Evolutionary conservation across 2,329 filamentous ascomycete genomes (phyloP), one percentile per base, ranked within the genome.

Genomic region (Fusarium keratoplasticum): DNA sequence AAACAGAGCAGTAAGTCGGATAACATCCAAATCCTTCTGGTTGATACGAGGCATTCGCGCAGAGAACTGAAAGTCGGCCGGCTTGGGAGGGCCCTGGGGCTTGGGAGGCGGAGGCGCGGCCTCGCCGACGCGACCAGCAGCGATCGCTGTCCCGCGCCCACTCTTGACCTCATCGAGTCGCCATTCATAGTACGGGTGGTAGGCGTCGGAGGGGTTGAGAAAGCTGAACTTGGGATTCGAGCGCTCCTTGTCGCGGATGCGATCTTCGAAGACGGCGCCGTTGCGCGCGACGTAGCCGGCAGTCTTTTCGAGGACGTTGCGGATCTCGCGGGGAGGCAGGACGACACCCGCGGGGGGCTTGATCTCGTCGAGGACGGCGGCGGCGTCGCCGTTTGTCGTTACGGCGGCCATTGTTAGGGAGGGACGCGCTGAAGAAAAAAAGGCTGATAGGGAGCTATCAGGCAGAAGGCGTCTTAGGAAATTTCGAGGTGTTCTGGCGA

Each of bases 1-100:
- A 83, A 96, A 98, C 29, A 97, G 87, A 22, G 96, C 96, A 38
- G 96, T 98, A 80, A 98, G 84, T 65, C 89, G 87, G 65, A 93
- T 87, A 59, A 92, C 87, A 76, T 92, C 90, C 72, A 98, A 86
- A 87, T 99, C 96, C 83, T 97, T 94, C 74, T 97, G 95, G 84
- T 93, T 98, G 85, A 99, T 98, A 76, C 95, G 96, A 67, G 96
- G 96, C 94, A 98, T 98, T 81, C 95, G 93, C 77, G 96, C 95
- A 65, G 95, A 98, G 85, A 98, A 99, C 76, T 94, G 90, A 80
- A 97, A 98, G 78, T 95, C 93, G 66, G 93, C 90, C 18, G 96
- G 96, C 79, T 95, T 91, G 50, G 93, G 91, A 9, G 96, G 96
- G 25, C 95, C 96, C 82, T 93, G 90, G 50, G 94, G 92, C 81